phyloP scores from a whole-genome alignment of 768 basidiomycete species.

The Lentinula edodes region DNA sequence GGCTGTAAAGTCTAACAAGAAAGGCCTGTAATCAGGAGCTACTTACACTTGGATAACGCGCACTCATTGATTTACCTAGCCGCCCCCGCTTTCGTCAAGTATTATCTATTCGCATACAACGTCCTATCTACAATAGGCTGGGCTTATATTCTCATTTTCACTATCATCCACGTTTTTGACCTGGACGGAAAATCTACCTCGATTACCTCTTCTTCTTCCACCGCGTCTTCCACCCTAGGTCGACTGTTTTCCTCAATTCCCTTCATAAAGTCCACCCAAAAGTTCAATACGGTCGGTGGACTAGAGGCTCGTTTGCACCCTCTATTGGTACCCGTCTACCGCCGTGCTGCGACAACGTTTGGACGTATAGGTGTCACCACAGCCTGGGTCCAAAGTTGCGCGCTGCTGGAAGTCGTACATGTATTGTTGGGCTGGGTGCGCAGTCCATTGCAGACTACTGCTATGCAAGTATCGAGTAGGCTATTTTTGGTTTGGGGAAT shows the following conservation, averaged over 20 bases:
- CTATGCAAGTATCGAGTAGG: slow-evolving; percentile 75
- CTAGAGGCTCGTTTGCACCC: slow-evolving; percentile 34
- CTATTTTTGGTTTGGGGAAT: slow-evolving; percentile 87
- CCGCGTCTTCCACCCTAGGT: slow-evolving; percentile 31
- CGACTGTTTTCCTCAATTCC: slow-evolving; percentile 30
- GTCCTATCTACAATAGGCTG: slow-evolving; percentile 68
- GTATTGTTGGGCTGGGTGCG: slow-evolving; percentile 74
- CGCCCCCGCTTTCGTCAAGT: slow-evolving; percentile 24
- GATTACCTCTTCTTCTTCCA: slow-evolving; percentile 15
- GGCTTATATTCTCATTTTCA: slow-evolving; percentile 60
- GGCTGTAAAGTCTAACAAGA: slow-evolving; percentile 2
- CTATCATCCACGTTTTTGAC: slow-evolving; percentile 44
- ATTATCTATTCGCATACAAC: slow-evolving; percentile 81
- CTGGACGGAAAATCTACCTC: slow-evolving; percentile 33
- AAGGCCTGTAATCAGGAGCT: not conserved
- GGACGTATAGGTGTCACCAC: slow-evolving; percentile 55
- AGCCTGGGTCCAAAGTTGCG: slow-evolving; percentile 77
- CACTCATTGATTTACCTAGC: not conserved
- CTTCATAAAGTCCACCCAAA: slow-evolving; percentile 24
- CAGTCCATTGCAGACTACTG: slow-evolving; percentile 68
- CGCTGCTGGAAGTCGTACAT: slow-evolving; percentile 81
- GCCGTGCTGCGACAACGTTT: slow-evolving; percentile 53
- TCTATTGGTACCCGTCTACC: slow-evolving; percentile 36
- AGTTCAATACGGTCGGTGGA: slow-evolving; percentile 15
- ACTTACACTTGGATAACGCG: not conserved